Evolutionary conservation across 2,329 filamentous ascomycete species (phyloP), one percentile per base, ranked within the genome.

Genomic region (Colletotrichum liriopes): DNA sequence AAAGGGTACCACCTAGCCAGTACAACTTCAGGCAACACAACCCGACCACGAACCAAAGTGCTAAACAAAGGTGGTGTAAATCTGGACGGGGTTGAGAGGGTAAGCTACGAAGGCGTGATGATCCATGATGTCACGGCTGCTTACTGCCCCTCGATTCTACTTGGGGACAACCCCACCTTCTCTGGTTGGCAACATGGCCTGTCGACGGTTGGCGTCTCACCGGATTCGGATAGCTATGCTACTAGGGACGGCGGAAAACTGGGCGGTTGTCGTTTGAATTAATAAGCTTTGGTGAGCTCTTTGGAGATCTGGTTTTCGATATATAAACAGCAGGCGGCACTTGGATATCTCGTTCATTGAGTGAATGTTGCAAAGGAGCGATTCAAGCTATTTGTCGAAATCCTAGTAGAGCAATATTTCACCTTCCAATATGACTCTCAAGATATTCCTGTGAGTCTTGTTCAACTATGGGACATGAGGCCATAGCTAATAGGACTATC

Each of bases 361-460:
- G 20, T 39, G 18, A 18, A 12, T 9, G 37, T 3, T 3, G 12
- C 3, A 14, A 8, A 55, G n/a, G 43, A 37, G 9, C 52, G 9
- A 23, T 56, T 3, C n/a, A 23, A 39, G 35, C 20, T 39, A 39
- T 11, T 39, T 23, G 14, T 37, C 54, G 11, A 39, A 39, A 23
- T 11, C 23, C 32, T 32, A n/a, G 2, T 12, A 37, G 32, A 56
- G 12, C 20, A 26, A 23, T 16, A 37, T 11, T 12, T 35, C 5
- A 11, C 8, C 12, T 12, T 37, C 11, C 60, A 76, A 66, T 23
- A 86, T 85, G 84, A 74, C 80, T 54, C 75, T 80, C 29, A 86
- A 84, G 71, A 78, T 86, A 29, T 84, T 86, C 64, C 73, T 86
- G 83, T 85, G 74, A 80, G 82, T 77, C 5, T 11, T 63, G 6